A percentile compares a stretch with the other conserved stretches of the same genome.
Evolutionary conservation across 495 filamentous ascomycete genomes (phyloP).

Genomic region (Arthonia radiata): DNA sequence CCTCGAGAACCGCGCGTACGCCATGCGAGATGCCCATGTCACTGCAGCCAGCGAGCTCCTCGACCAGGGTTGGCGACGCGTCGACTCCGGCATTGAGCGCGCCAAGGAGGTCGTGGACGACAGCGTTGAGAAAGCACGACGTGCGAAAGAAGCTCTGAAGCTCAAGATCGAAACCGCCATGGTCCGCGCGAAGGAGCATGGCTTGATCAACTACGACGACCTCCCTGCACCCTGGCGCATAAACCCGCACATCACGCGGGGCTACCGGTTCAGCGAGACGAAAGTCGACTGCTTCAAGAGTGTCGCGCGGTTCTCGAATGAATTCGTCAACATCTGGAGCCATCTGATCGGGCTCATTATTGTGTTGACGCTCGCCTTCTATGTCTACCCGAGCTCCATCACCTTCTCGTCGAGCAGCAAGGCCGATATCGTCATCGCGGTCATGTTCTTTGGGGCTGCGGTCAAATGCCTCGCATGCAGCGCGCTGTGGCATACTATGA

Average conservation of each 20-base stretch:
- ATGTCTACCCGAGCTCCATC: conserved; percentile 74
- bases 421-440: conserved; percentile 67
- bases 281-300: conserved; percentile 71
- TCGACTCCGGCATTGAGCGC: conserved; percentile 48
- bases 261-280: conserved; percentile 80
- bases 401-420: conserved; percentile 74
- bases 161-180: conserved; percentile 66
- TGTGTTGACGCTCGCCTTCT: conserved; percentile 76
- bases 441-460: conserved; percentile 89
- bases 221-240: conserved; percentile 81
- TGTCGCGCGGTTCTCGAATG: conserved; percentile 65
- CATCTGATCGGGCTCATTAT: conserved; percentile 70
- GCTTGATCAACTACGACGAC: conserved; percentile 69
- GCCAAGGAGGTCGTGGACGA: conserved; percentile 67
- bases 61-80: conserved; percentile 42
- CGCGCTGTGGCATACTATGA: conserved; percentile 96
- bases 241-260: conserved; percentile 74
- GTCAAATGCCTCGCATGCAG: conserved; percentile 91
- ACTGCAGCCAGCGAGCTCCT: conserved; percentile 28
- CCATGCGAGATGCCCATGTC: conserved; percentile 28
- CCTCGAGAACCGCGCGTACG: conserved; percentile 57
- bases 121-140: conserved; percentile 52
- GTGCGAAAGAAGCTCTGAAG: conserved; percentile 49
- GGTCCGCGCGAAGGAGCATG: conserved; percentile 48
- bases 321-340: conserved; percentile 94